Conservation (phyloP, 306 rosid genomes). For the Castanea crenata region DNA sequence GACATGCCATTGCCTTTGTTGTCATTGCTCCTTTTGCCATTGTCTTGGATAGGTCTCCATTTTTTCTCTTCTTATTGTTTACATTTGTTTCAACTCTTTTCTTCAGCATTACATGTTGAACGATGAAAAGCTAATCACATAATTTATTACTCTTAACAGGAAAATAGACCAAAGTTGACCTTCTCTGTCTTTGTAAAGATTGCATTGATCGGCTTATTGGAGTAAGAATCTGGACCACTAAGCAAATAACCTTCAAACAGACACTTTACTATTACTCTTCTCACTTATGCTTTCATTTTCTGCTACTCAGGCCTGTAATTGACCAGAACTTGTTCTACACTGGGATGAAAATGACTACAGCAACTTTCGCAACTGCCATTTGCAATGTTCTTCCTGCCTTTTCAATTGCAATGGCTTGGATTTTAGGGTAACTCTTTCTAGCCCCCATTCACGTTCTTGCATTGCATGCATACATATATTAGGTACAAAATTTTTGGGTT, state of each 20-base stretch:
- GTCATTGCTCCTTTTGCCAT: constrained; percentile 49
- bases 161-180: constrained; percentile 52
- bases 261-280: background rate
- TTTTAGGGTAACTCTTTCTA: too few relatives aligned
- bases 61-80: background rate
- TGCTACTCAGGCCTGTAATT: constrained; percentile 45
- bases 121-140: background rate
- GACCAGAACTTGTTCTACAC: constrained; percentile 56
- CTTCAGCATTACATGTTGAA: background rate
- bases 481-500: too few relatives aligned
- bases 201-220: constrained; percentile 34
- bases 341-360: constrained; percentile 38
- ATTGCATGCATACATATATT: too few relatives aligned
- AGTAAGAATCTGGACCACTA: constrained; percentile 23
- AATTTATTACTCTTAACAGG: constrained; percentile 24
- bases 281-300: background rate
- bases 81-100: background rate
- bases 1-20: constrained; percentile 39
- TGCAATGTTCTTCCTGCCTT: constrained; percentile 38
- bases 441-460: too few relatives aligned
- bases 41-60: constrained; percentile 41
- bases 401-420: too few relatives aligned
- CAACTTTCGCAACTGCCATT: constrained; percentile 19
- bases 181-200: constrained; percentile 31
- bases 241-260: background rate